These are phyloP conservation scores for Gaeumannomyces sp. DNA, from an alignment of 2,329 filamentous ascomycete species.

Conservation along the genomic window DNA sequence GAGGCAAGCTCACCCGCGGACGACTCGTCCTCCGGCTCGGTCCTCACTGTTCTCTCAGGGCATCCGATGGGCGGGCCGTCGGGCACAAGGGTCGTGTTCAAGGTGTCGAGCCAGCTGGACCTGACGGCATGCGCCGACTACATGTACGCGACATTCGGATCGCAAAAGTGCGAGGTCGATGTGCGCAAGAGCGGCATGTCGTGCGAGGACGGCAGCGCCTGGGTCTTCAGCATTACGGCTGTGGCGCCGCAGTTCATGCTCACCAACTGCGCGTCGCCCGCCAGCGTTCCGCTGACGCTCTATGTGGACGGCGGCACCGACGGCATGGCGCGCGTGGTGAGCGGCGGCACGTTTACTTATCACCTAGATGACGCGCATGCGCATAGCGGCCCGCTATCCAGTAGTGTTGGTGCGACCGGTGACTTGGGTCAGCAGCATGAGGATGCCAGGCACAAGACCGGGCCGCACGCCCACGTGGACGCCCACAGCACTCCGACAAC, in stretches of 20 bases:
- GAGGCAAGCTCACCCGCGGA: constrained; percentile 31
- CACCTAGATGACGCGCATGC: constrained; percentile 26
- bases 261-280: constrained; percentile 40
- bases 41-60: constrained; percentile 52
- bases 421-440: constrained; percentile 19
- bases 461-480: constrained; percentile 36
- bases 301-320: constrained; percentile 46
- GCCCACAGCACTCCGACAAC: constrained; percentile 25
- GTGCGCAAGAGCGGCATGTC: constrained; percentile 48
- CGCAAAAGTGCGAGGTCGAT: constrained; percentile 62
- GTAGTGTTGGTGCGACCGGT: constrained; percentile 14
- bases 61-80: constrained; percentile 61
- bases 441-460: constrained; percentile 33
- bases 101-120: constrained; percentile 59
- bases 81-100: constrained; percentile 66
- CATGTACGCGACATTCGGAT: constrained; percentile 71
- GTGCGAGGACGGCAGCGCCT: constrained; percentile 48
- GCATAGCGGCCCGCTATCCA: constrained; percentile 7
- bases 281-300: constrained; percentile 49
- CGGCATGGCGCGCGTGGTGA: constrained; percentile 43
- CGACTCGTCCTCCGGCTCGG: constrained; percentile 38
- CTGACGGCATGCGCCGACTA: constrained; percentile 49
- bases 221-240: constrained; percentile 65
- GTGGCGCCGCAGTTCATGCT: constrained; percentile 59
- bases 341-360: constrained; percentile 41